These are phyloP conservation scores for Colletotrichum liaoningense DNA, from an alignment of 2,329 filamentous ascomycete species.

Conservation along the genomic window DNA sequence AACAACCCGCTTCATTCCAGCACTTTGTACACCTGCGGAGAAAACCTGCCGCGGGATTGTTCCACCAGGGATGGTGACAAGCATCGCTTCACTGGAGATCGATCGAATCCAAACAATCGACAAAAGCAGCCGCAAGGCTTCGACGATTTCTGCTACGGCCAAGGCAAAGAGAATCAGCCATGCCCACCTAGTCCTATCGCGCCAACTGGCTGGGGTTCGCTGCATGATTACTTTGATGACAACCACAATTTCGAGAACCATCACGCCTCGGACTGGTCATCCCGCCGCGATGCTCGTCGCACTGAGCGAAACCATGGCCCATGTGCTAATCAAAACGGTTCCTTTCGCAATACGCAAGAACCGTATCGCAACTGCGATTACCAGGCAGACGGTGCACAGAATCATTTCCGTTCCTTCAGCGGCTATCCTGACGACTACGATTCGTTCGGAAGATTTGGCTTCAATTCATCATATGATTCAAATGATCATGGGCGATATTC, in stretches of 20 bases:
- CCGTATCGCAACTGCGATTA: not conserved
- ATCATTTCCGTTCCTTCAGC: not conserved
- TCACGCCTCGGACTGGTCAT: not conserved
- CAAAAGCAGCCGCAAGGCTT: not conserved
- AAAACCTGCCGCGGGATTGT: not conserved
- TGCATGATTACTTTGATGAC: not conserved
- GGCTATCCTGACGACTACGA: not conserved
- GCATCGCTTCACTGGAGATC: not conserved
- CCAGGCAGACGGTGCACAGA: not conserved
- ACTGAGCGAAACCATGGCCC: not conserved
- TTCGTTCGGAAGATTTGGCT: not conserved
- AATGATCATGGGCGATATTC: not conserved
- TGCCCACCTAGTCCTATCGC: not conserved
- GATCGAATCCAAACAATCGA: not conserved
- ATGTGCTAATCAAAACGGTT: not conserved
- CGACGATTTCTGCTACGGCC: not conserved
- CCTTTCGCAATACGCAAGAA: not conserved
- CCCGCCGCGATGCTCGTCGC: not conserved
- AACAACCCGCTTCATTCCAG: not conserved
- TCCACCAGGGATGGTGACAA: not conserved
- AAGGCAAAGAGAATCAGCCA: conserved; percentile 26
- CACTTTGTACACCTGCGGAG: not conserved
- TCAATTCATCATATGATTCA: not conserved
- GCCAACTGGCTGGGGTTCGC: not conserved
- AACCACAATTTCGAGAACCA: not conserved